Base-by-base conservation (phyloP, 164 flowering plant species). In the Berberis vulgaris region DNA sequence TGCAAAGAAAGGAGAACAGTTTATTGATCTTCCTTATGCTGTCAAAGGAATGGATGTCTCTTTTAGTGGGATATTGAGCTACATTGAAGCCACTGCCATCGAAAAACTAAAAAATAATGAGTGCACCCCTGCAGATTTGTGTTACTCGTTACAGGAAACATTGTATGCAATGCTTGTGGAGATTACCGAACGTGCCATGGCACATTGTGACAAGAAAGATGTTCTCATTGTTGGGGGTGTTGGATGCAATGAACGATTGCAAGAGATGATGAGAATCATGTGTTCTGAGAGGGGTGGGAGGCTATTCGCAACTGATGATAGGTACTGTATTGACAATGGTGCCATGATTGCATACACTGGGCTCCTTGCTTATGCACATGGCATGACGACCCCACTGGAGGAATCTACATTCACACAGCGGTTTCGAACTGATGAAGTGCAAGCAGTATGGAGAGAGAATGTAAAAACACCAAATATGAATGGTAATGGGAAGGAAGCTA, bases 131-230 rank as follows among this genome's bases (percentile, higher is more conserved):
- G 97, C 94, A 60, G 97, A 91, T 63, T 80, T 91, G 79, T 91
- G 96, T 75, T 91, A 88, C 72, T 91, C 96, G 53, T 78, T 91
- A 59, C 97, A 91, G 97, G 97, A 91, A 75, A 91, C 96, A 1
- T 59, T 91, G 49, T 91, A 82, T 78, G 97, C 97, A 2, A 87
- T 91, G 97, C 90, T 91, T 49, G 97, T 91, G 73, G 97, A 91
- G 81, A 52, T 52, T 52, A 52, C 55, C 10, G 55, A 52, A 52
- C 8, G 55, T 6, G 55, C 7, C 10, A 52, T 52, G 55, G 55
- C 3, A 6, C 55, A 52, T 52, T 52, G 55, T 52, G 55, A 52
- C 13, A 52, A 52, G 55, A 52, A 52, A 52, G 55, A 52, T 52
- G 7, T 52, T 6, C 55, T 52, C 13, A 52, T 52, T 11, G 97